A percentile compares a stretch with the other conserved stretches of the same genome.
phyloP scores from a whole-genome alignment of 768 basidiomycete species.

The Boletellus ananiceps region DNA sequence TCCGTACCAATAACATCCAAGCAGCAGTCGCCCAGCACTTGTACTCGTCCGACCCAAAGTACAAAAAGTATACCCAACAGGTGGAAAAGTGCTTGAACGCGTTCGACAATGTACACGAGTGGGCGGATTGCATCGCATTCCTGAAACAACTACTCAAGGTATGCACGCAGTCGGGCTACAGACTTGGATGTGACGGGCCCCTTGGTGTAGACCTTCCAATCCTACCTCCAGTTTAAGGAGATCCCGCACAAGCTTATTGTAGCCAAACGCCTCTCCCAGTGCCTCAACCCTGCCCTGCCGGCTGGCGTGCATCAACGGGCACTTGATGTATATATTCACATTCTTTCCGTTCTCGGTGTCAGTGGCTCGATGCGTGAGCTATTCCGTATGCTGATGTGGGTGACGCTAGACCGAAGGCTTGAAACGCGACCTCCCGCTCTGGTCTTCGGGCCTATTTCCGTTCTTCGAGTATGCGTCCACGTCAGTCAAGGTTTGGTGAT shows the following conservation, averaged over 20 bases:
- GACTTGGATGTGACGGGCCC: background rate
- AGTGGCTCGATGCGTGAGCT: slow-evolving; percentile 26
- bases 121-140: slow-evolving; percentile 99
- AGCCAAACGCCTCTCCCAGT: slow-evolving; percentile 92
- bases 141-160: slow-evolving; percentile 92
- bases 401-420: slow-evolving; percentile 73
- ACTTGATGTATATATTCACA: slow-evolving; percentile 90
- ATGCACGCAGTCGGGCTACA: slow-evolving; percentile 6
- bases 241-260: slow-evolving; percentile 94
- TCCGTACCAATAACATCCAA: background rate
- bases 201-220: slow-evolving; percentile 76
- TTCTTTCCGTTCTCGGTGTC: slow-evolving; percentile 88
- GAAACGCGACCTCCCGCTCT: slow-evolving; percentile 78
- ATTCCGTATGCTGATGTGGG: slow-evolving; percentile 6
- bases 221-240: slow-evolving; percentile 91
- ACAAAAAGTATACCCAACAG: slow-evolving; percentile 87
- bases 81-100: slow-evolving; percentile 91
- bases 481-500: slow-evolving; percentile 75
- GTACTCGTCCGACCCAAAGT: slow-evolving; percentile 82
- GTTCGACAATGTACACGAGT: slow-evolving; percentile 96
- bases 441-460: slow-evolving; percentile 95
- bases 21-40: slow-evolving; percentile 48
- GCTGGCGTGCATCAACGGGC: slow-evolving; percentile 96
- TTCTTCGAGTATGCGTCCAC: slow-evolving; percentile 99
- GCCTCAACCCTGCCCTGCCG: slow-evolving; percentile 95